Evolutionary conservation across 108 stramenopile species (phyloP), one percentile per base, ranked within the genome.

Genomic region (Ochromonas danica): DNA sequence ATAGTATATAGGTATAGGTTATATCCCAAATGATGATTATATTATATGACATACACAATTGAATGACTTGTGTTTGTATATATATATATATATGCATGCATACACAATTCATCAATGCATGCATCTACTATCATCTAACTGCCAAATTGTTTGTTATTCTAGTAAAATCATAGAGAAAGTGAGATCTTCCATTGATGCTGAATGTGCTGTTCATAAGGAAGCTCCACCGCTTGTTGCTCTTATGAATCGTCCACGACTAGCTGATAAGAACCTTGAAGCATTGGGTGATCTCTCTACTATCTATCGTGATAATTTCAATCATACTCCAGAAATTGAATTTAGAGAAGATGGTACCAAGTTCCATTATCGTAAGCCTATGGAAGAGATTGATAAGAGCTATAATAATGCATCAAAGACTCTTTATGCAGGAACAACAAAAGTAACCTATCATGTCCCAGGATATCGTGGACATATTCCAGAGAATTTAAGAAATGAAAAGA

Each of bases 391-490:
- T 36, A 6, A 33, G 17, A 22, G 10, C 25, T 25, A 3, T 6
- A 22, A 31, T 36, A 31, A 22, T 6, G 63, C 63, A 31, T 51
- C 45, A 51, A 28, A 36, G 33, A 33, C 25, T 36, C 25, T 67
- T 6, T 35, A 25, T 36, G 27, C 63, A 14, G 63, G 63, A 35
- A 31, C 63, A 3, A 67, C 31, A 10, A 67, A 67, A 25, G 35
- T 22, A 35, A 67, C 63, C 3, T 35, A 31, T 36, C 63, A 67
- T 31, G 10, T 36, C 14, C 63, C 63, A 3, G 63, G 63, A 31
- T 67, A 67, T 67, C 17, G 31, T 14, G 63, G 63, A 6, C 63
- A 67, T 67, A 67, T 67, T 36, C 63, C 63, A 6, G 31, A 3
- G 10, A 67, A 67, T 36, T 3, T 67, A 25, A 28, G 63, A 36